These are phyloP conservation scores for Flueggea neowawraea DNA, from an alignment of 441 rosid species.

Conservation along the genomic window DNA sequence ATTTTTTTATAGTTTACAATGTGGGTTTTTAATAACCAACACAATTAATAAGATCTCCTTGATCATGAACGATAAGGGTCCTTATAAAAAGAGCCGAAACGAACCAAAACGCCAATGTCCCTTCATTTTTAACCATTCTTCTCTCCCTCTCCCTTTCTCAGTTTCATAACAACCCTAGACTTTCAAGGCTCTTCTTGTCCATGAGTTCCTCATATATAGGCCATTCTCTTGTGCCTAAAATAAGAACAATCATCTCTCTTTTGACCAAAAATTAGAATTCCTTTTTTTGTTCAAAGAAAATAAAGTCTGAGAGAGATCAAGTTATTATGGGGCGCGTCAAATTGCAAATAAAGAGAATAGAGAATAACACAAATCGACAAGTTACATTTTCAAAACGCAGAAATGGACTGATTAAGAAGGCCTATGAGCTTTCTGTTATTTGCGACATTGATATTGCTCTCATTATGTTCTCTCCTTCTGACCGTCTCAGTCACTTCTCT, in stretches of 20 bases:
- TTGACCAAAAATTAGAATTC: too few relatives aligned
- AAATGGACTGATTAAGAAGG: conserved; percentile 56
- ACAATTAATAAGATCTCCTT: not conserved
- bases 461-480: conserved; percentile 52
- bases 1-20: too few relatives aligned
- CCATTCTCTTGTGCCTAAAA: too few relatives aligned
- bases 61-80: not conserved
- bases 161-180: conserved; percentile 16
- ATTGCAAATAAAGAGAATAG: conserved; percentile 49
- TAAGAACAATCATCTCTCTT: too few relatives aligned
- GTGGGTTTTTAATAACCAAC: too few relatives aligned
- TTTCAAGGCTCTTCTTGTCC: conserved; percentile 22
- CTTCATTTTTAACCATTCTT: conserved; percentile 23
- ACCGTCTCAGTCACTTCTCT: conserved; percentile 41
- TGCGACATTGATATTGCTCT: conserved; percentile 59
- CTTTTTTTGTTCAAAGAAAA: too few relatives aligned
- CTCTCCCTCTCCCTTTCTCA: conserved; percentile 7
- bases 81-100: too few relatives aligned
- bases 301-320: too few relatives aligned
- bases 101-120: conserved; percentile 10
- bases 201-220: conserved; percentile 13
- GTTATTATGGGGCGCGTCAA: conserved; percentile 39
- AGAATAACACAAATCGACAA: conserved; percentile 44
- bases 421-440: conserved; percentile 56
- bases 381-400: conserved; percentile 59